Evolutionary conservation across 2,329 filamentous ascomycete genomes (phyloP), one percentile per base, ranked within the genome.

Genomic region (Alternaria burnsii): DNA sequence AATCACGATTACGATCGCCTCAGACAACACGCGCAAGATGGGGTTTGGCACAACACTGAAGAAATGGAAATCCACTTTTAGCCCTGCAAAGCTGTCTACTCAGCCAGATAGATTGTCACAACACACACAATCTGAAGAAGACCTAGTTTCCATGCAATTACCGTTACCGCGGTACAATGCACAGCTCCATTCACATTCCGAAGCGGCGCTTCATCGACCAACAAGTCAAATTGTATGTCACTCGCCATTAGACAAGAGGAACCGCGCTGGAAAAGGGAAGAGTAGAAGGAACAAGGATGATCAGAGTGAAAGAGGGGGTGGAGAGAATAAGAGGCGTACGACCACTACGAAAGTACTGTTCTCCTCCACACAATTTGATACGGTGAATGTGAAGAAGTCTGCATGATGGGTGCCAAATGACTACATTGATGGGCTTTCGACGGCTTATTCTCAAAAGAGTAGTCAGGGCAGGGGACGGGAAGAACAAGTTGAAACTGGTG

Each of bases 231-330:
- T 52, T 7, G 26, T 60, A 9, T 60, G 53, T 4, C 53, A 60
- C 16, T 60, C 58, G 11, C 53, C 53, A 12, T 42, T 60, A 3
- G 58, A 52, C 6, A 60, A 60, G 18, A 44, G 58, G 12, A 52
- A 57, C 22, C 16, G 14, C 34, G 12, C 28, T 8, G 55, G 38
- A 8, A 46, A 46, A 11, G 9, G 32, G 5, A 42, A 38, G 16
- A 28, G 16, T 10, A 34, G 42, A 14, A 34, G 9, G 20, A 46
- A 18, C 6, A 36, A 24, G 6, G 28, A 11, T 5, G 36, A 38
- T 1, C 32, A 50, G 8, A 3, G 1, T 18, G 22, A 6, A 5
- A 18, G 4, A 11, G 30, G 8, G 16, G 40, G 12, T 24, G 38
- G 28, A n/a, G n/a, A 11, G 6, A 18, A 16, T 7, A 18, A 5